Conservation (phyloP, 306 rosid genomes). For the Castanopsis chinensis region DNA sequence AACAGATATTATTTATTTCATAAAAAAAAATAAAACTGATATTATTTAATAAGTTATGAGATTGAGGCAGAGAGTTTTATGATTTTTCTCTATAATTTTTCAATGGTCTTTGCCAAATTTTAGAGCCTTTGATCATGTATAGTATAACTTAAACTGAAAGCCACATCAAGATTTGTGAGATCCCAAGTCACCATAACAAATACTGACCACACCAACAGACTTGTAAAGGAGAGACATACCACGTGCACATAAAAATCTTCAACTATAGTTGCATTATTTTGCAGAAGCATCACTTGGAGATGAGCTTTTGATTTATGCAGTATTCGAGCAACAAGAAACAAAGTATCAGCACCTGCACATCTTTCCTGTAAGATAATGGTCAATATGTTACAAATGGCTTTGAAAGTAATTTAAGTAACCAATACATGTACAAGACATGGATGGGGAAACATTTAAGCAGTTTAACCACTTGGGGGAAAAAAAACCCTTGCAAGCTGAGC, state of each 20-base stretch:
- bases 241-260: slow-evolving; percentile 88
- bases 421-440: background rate
- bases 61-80: background rate
- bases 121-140: slow-evolving; percentile 4
- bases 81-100: background rate
- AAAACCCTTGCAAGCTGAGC: background rate
- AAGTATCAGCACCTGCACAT: slow-evolving; percentile 86
- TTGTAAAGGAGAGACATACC: slow-evolving; percentile 48
- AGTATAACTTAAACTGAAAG: background rate
- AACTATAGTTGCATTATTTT: slow-evolving; percentile 70
- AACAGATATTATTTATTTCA: too few relatives aligned
- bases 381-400: slow-evolving; percentile 17
- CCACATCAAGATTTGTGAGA: slow-evolving; percentile 20
- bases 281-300: slow-evolving; percentile 88
- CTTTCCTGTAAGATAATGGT: slow-evolving; percentile 74
- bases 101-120: background rate
- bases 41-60: background rate
- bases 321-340: slow-evolving; percentile 74
- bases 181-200: slow-evolving; percentile 15
- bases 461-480: background rate
- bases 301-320: slow-evolving; percentile 86
- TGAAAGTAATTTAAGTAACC: slow-evolving; percentile 10
- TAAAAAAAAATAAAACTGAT: too few relatives aligned
- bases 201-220: slow-evolving; percentile 8
- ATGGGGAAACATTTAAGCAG: background rate